phyloP scores from a whole-genome alignment of 2,329 filamentous ascomycete species.

The Pyricularia sp. region DNA sequence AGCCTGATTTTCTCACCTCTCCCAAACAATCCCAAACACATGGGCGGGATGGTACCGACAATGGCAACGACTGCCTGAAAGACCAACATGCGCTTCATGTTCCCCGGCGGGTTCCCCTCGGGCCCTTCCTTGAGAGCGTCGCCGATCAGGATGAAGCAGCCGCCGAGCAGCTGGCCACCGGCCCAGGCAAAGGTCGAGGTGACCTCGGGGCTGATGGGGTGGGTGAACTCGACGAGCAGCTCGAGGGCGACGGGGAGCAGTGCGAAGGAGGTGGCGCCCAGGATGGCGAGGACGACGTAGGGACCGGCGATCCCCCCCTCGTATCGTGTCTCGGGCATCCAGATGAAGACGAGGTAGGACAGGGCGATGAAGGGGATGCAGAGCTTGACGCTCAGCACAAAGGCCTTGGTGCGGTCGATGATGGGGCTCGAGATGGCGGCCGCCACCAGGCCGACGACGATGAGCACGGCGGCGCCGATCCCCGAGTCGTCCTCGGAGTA shows the following conservation, averaged over 20 bases:
- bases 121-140: constrained; percentile 57
- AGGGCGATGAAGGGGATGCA: constrained; percentile 65
- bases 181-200: constrained; percentile 78
- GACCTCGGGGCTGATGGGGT: constrained; percentile 79
- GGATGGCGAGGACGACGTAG: constrained; percentile 63
- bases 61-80: constrained; percentile 69
- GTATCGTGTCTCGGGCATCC: constrained; percentile 57
- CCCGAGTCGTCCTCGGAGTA: constrained; percentile 79
- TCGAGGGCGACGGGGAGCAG: constrained; percentile 81
- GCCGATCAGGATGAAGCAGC: constrained; percentile 73
- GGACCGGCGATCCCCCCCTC: constrained; percentile 49
- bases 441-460: constrained; percentile 73
- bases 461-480: constrained; percentile 81
- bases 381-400: constrained; percentile 62
- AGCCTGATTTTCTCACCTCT: constrained; percentile 39
- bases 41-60: constrained; percentile 54
- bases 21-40: constrained; percentile 65
- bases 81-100: constrained; percentile 68
- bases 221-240: constrained; percentile 76
- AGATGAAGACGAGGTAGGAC: constrained; percentile 71
- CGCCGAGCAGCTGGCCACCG: constrained; percentile 77
- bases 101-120: constrained; percentile 47
- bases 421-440: constrained; percentile 72
- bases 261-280: constrained; percentile 73
- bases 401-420: constrained; percentile 76